Conservation (phyloP, 805 yeast species). For the Schwanniomyces polymorphus region DNA sequence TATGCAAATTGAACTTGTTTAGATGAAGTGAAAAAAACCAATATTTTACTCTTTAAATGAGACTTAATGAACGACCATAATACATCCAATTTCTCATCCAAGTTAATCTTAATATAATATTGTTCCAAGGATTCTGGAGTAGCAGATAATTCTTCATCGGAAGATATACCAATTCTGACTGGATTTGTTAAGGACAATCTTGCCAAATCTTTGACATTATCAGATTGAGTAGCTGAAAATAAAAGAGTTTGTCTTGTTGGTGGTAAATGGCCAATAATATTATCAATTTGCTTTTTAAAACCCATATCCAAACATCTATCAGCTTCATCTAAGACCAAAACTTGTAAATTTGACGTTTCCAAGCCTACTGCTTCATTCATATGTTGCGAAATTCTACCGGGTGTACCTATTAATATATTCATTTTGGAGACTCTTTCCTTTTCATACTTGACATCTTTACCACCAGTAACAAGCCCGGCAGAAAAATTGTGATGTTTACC, state of each 20-base stretch:
- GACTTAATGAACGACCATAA: slow-evolving; percentile 85
- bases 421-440: slow-evolving; percentile 75
- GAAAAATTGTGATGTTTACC: slow-evolving; percentile 76
- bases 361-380: slow-evolving; percentile 86
- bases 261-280: slow-evolving; percentile 75
- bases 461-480: slow-evolving; percentile 92
- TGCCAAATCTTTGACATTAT: slow-evolving; percentile 78
- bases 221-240: slow-evolving; percentile 89
- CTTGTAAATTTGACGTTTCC: slow-evolving; percentile 71
- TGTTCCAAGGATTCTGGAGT: slow-evolving; percentile 89
- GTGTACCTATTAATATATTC: slow-evolving; percentile 87
- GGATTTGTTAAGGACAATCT: slow-evolving; percentile 71
- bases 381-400: slow-evolving; percentile 88
- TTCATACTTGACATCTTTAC: slow-evolving; percentile 82
- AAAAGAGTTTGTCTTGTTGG: slow-evolving; percentile 78
- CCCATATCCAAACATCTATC: slow-evolving; percentile 95
- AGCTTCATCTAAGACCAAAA: slow-evolving; percentile 86
- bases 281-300: slow-evolving; percentile 78
- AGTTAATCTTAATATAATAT: slow-evolving; percentile 67
- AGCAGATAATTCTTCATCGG: slow-evolving; percentile 51
- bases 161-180: slow-evolving; percentile 38
- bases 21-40: slow-evolving; percentile 83
- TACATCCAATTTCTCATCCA: slow-evolving; percentile 81
- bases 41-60: slow-evolving; percentile 74
- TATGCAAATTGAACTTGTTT: slow-evolving; percentile 90